A percentile compares a stretch with the other conserved stretches of the same genome.
Conservation (phyloP, 1,284 basidiomycete genomes). For the Porodaedalea pini region DNA sequence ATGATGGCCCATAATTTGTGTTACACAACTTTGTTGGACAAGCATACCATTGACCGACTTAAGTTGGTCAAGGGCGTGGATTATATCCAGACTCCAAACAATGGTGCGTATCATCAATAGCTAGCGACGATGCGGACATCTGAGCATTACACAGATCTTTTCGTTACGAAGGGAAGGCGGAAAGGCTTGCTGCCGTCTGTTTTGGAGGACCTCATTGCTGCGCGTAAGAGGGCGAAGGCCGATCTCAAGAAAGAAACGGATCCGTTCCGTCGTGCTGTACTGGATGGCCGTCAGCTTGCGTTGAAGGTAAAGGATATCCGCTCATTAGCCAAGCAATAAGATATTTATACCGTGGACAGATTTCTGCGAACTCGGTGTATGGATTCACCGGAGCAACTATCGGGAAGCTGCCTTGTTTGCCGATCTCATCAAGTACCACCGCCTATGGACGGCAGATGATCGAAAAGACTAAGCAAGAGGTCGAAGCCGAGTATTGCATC, state of each 20-base stretch:
- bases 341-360: slow-evolving; percentile 43
- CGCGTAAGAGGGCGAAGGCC: slow-evolving; percentile 88
- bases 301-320: slow-evolving; percentile 63
- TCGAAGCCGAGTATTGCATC: slow-evolving; percentile 82
- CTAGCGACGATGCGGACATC: neutral
- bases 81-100: slow-evolving; percentile 88
- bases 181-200: slow-evolving; percentile 91
- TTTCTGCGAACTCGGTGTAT: slow-evolving; percentile 96
- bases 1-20: slow-evolving; percentile 99
- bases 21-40: slow-evolving; percentile 89
- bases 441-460: slow-evolving; percentile 98
- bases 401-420: slow-evolving; percentile 89
- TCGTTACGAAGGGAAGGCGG: slow-evolving; percentile 66
- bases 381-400: slow-evolving; percentile 96
- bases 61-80: slow-evolving; percentile 81
- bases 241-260: slow-evolving; percentile 95
- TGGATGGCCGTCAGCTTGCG: slow-evolving; percentile 92
- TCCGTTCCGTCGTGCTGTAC: slow-evolving; percentile 89
- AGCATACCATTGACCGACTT: slow-evolving; percentile 71
- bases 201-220: slow-evolving; percentile 86
- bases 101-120: slow-evolving; percentile 52
- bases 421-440: slow-evolving; percentile 91
- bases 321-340: neutral
- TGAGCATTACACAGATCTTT: slow-evolving; percentile 61
- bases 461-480: slow-evolving; percentile 90